These are phyloP conservation scores for Ustilaginoidea virens DNA, from an alignment of 2,329 filamentous ascomycete genomes.

Conservation along the genomic window DNA sequence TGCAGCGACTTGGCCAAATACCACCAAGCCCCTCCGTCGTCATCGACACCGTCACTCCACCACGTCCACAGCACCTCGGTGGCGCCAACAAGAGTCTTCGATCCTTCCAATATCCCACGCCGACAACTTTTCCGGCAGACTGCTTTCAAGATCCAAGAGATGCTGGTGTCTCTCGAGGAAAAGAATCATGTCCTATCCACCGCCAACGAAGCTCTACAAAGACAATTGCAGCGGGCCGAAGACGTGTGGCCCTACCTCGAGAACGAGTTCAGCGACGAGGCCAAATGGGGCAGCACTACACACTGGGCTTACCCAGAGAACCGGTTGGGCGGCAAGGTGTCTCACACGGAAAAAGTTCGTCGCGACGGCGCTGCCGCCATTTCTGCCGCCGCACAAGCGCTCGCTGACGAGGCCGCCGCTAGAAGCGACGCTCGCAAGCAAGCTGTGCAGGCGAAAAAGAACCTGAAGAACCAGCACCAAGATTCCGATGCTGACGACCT, in stretches of 20 bases:
- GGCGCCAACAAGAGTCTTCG: conserved; percentile 27
- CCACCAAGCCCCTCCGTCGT: conserved; percentile 14
- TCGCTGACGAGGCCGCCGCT: conserved; percentile 71
- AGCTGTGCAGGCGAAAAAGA: conserved; percentile 62
- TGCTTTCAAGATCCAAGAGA: conserved; percentile 62
- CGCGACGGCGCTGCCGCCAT: conserved; percentile 67
- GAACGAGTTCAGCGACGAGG: conserved; percentile 83
- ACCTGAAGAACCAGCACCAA: conserved; percentile 48
- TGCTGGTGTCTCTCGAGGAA: conserved; percentile 85
- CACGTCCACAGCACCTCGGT: conserved; percentile 26
- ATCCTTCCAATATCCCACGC: conserved; percentile 44
- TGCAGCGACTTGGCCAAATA: conserved; percentile 23
- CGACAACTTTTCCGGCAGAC: conserved; percentile 66
- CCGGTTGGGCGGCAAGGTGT: conserved; percentile 46
- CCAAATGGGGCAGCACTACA: conserved; percentile 75
- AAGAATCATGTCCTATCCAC: conserved; percentile 95
- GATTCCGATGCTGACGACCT: conserved; percentile 72
- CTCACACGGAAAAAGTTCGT: conserved; percentile 56
- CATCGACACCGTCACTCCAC: conserved; percentile 23
- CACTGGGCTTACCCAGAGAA: conserved; percentile 95
- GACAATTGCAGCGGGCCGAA: conserved; percentile 72
- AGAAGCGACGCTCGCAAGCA: conserved; percentile 77
- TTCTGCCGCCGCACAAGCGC: conserved; percentile 58
- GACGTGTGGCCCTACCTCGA: conserved; percentile 78
- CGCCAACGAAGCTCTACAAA: conserved; percentile 76